Base-by-base conservation (phyloP, 2,329 filamentous ascomycete species). In the Phyllosticta citribraziliensis region DNA sequence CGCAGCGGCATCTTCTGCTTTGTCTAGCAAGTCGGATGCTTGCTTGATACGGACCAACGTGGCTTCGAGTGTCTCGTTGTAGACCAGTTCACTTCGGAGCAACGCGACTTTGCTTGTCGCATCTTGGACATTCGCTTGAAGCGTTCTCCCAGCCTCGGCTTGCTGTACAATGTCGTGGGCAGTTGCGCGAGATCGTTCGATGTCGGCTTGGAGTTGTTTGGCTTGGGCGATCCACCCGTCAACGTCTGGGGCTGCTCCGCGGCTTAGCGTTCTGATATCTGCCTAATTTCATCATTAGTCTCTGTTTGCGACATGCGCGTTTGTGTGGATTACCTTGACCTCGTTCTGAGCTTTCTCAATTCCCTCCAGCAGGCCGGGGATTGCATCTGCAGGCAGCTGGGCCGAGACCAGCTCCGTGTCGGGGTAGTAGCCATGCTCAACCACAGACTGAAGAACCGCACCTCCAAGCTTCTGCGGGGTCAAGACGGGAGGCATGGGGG, bases 181-280 rank as follows among this genome's bases (percentile, higher is more conserved):
- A 40, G 91, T 86, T 17, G 84, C 82, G 68, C 90, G 87, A 24
- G 91, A 93, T 55, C 84, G 83, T 68, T 89, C 84, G 65, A 97
- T 93, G 70, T 97, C 93, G 64, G 87, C 83, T 72, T 96, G 90
- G 8, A 97, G 82, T 58, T 87, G 84, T 73, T 90, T 90, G 55
- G 92, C 91, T 72, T 94, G 90, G 57, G 81, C 77, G 61, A 95
- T 89, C 93, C 93, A 97, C 57, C 86, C 83, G 70, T 91, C 88
- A 57, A 96, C 88, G 68, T 95, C 88, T 50, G 86, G 83, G 61
- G 87, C 88, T 19, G 86, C 88, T 66, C 91, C 85, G 69, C 85
- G 83, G 73, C 92, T 95, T 64, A 94, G 84, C 22, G 78, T 74
- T 65, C 86, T 87, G 62, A 97, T 88, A 67, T 95, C 86, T 63